Base-by-base conservation (phyloP, 2,329 filamentous ascomycete species). In the Xylaria hypoxylon region DNA sequence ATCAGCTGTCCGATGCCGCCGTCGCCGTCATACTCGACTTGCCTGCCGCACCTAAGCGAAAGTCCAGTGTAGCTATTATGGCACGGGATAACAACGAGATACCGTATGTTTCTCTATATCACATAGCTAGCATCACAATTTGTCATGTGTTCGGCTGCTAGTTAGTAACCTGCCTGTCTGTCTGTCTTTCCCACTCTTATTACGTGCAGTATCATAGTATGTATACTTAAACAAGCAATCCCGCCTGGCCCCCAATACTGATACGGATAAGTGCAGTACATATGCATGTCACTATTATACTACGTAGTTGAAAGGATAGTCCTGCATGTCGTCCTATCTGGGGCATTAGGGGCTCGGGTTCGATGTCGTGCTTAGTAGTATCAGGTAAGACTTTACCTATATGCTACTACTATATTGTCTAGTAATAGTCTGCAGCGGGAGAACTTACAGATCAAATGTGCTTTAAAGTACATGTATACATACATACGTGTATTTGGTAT, bases 11-110 rank as follows among this genome's bases (percentile, higher is more conserved):
- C 53, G 47, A 58, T 59, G 44, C 64, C 60, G 64, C 60, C 40
- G 38, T 62, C 60, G 59, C 60, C 44, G 38, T 62, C 55, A 55
- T 67, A 62, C 60, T 59, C 64, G 64, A 40, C 28, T 67, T 67
- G 59, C 60, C 50, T 59, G 60, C 60, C 60, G 60, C 48, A 28
- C 38, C 31, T 26, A 26, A 7, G 24, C 4, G 8, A 26, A 38
- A 38, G 38, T 51, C 28, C 31, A 53, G 38, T 51, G 22, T 22
- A 53, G 28, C 50, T 51, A 31, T 40, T 40, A 48, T 19, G 26
- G 52, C 59, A 56, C 22, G n/a, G n/a, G n/a, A 67, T 56, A 42
- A 35, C 60, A 56, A 47, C 24, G 17, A 24, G 19, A 28, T n/a
- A 50, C 40, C n/a, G 5, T 45, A 2, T 48, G 3, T n/a, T 22